Evolutionary conservation across 768 basidiomycete genomes (phyloP).

Genomic region (Collybiopsis confluens): DNA sequence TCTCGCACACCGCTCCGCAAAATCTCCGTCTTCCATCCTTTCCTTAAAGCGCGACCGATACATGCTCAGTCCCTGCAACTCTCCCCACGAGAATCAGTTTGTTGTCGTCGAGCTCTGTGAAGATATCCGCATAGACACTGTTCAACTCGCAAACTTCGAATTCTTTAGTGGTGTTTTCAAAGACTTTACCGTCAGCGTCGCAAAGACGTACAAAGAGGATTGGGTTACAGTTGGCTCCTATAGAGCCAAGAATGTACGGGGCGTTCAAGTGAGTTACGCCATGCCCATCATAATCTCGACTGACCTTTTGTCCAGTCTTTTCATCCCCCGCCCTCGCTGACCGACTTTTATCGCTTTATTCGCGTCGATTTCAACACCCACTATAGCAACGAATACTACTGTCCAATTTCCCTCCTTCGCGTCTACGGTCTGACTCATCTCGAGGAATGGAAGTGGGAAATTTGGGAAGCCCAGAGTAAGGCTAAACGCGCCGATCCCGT

Average conservation of each 20-base stretch:
- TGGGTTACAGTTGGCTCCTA: slow-evolving; percentile 79
- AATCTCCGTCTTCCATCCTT: slow-evolving; percentile 79
- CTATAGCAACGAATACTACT: slow-evolving; percentile 95
- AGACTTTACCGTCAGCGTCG: slow-evolving; percentile 82
- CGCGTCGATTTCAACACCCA: slow-evolving; percentile 91
- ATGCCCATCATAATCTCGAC: background rate
- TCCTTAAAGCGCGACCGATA: slow-evolving; percentile 89
- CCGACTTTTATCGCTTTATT: slow-evolving; percentile 89
- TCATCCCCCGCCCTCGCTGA: slow-evolving; percentile 66
- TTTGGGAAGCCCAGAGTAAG: slow-evolving; percentile 70
- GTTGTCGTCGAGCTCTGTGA: slow-evolving; percentile 97
- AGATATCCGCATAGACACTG: slow-evolving; percentile 93
- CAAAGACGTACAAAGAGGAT: slow-evolving; percentile 70
- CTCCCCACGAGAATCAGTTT: slow-evolving; percentile 56
- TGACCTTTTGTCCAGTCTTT: slow-evolving; percentile 49
- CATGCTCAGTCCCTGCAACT: slow-evolving; percentile 90
- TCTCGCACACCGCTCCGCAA: slow-evolving; percentile 73
- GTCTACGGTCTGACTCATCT: slow-evolving; percentile 96
- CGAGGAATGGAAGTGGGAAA: slow-evolving; percentile 92
- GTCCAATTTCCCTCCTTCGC: slow-evolving; percentile 86
- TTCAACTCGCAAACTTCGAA: slow-evolving; percentile 95
- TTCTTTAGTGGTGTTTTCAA: slow-evolving; percentile 97
- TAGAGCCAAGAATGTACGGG: slow-evolving; percentile 84
- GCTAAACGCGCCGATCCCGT: slow-evolving; percentile 35
- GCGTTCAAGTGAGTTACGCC: slow-evolving; percentile 71